These are phyloP conservation scores for Yarrowia keelungensis DNA, from an alignment of 805 yeast genomes.

Conservation along the genomic window DNA sequence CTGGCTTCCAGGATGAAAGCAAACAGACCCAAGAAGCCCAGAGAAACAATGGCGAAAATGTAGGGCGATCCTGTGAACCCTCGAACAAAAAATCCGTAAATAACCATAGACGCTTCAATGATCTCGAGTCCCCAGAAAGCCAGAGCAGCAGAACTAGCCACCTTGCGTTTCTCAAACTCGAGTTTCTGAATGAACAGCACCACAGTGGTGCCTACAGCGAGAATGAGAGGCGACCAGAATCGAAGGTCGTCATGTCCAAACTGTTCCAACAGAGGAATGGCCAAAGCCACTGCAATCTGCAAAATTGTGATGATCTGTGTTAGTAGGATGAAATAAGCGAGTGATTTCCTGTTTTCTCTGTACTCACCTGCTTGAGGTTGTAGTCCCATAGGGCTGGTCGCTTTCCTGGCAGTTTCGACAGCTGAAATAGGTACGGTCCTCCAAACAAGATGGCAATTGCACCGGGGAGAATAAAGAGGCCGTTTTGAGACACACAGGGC, in stretches of 20 bases:
- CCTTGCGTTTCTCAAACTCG: constrained; percentile 37
- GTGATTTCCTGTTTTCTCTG: too few species aligned
- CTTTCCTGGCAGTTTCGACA: constrained; percentile 1
- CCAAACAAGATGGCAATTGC: constrained; percentile 10
- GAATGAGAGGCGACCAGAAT: constrained; percentile 38
- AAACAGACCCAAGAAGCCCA: neutral
- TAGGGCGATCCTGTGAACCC: constrained; percentile 12
- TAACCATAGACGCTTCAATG: constrained; percentile 40
- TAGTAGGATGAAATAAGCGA: neutral
- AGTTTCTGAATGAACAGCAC: constrained; percentile 18
- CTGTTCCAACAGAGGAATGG: constrained; percentile 1
- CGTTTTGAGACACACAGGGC: constrained; percentile 30
- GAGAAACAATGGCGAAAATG: constrained; percentile 14
- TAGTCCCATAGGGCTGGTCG: constrained; percentile 32
- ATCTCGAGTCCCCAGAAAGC: constrained; percentile 43
- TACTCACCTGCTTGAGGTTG: constrained; percentile 34
- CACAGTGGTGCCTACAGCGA: constrained; percentile 29
- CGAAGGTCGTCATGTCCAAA: constrained; percentile 21
- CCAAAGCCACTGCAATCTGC: neutral
- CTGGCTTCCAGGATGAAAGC: constrained; percentile 48
- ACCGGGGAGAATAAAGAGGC: constrained; percentile 2
- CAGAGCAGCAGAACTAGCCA: constrained; percentile 42
- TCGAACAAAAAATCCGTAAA: constrained; percentile 38
- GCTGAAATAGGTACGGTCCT: constrained; percentile 1
- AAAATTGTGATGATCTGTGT: constrained; percentile 19